Evolutionary conservation across 2,329 filamentous ascomycete genomes (phyloP).

Genomic region (Aspergillus intermedius): DNA sequence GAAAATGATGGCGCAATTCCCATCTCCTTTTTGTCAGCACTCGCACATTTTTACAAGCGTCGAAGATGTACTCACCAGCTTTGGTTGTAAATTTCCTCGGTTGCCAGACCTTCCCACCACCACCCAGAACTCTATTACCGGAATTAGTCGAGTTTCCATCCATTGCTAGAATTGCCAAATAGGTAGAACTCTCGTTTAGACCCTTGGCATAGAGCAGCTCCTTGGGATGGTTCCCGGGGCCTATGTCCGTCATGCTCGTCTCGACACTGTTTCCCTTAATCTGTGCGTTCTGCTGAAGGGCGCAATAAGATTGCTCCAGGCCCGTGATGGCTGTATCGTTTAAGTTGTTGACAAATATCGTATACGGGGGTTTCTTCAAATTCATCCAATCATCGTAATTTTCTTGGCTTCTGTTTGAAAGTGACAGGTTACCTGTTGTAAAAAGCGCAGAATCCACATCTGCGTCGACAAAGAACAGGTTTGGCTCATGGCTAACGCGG

Average conservation of each 20-base stretch:
- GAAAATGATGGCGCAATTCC: background rate
- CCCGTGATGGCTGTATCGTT: slow-evolving; percentile 58
- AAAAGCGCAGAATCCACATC: slow-evolving; percentile 74
- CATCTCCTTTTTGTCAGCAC: background rate
- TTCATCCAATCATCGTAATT: slow-evolving; percentile 52
- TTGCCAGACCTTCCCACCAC: slow-evolving; percentile 70
- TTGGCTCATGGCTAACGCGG: slow-evolving; percentile 46
- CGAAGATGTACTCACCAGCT: slow-evolving; percentile 50
- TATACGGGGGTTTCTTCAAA: slow-evolving; percentile 57
- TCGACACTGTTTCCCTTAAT: slow-evolving; percentile 57
- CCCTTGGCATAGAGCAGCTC: slow-evolving; percentile 81
- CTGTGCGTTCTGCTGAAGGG: slow-evolving; percentile 60
- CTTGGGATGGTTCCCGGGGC: slow-evolving; percentile 62
- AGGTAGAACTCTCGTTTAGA: slow-evolving; percentile 64
- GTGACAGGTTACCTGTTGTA: slow-evolving; percentile 63
- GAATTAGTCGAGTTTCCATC: slow-evolving; percentile 50
- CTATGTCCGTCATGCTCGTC: slow-evolving; percentile 63
- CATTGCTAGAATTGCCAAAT: slow-evolving; percentile 66
- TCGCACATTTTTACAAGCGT: background rate
- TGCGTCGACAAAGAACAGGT: slow-evolving; percentile 75
- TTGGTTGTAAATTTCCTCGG: slow-evolving; percentile 72
- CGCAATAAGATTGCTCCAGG: slow-evolving; percentile 74
- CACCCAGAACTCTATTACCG: slow-evolving; percentile 53
- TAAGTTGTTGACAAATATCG: slow-evolving; percentile 65
- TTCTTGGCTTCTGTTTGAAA: slow-evolving; percentile 38